Evolutionary conservation across 2,329 filamentous ascomycete genomes (phyloP), one percentile per base, ranked within the genome.

Genomic region (Colletotrichum sp.): DNA sequence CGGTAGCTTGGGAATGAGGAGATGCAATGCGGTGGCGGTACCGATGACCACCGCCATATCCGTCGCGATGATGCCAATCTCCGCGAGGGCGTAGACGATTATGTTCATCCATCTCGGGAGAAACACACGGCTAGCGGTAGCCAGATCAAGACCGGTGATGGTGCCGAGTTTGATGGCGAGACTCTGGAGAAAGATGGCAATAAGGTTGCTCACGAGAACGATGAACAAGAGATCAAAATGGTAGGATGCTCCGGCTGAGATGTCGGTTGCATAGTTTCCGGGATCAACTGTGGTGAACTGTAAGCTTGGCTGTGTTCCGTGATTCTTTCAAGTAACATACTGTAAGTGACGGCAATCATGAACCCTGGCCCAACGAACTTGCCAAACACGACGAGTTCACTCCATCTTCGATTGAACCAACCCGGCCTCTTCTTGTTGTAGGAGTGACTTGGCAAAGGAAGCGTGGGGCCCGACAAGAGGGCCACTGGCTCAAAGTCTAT

Each of bases 31-130:
- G 77, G 94, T 94, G 16, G 93, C 93, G 15, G 92, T 93, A 65
- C 93, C 93, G 78, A 95, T 94, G 30, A 94, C 93, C 86, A 94
- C 93, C 72, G 93, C 93, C 78, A 95, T 91, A 81, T 95, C 93
- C 0, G 93, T 95, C 2, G 93, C 93, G 71, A 95, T 91, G 73
- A 95, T 95, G 77, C 93, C 92, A 7, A 89, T 85, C 81, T 95
- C 93, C 3, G 92, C 90, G 78, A 94, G 85, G 28, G 88, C 82
- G 79, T 94, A 95, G 6, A 95, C 85, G 24, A 87, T 80, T 32
- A 90, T 88, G 77, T 92, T 93, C 72, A 94, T 82, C 93, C 93
- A 95, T 78, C 85, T 86, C 3, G 93, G 93, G 15, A 94, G 87
- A 81, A 93, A 92, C 16, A 88, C 91, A 39, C 92, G 89, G 79